Conservation (phyloP, 1,284 basidiomycete genomes). For the Moniliophthora roreri region DNA sequence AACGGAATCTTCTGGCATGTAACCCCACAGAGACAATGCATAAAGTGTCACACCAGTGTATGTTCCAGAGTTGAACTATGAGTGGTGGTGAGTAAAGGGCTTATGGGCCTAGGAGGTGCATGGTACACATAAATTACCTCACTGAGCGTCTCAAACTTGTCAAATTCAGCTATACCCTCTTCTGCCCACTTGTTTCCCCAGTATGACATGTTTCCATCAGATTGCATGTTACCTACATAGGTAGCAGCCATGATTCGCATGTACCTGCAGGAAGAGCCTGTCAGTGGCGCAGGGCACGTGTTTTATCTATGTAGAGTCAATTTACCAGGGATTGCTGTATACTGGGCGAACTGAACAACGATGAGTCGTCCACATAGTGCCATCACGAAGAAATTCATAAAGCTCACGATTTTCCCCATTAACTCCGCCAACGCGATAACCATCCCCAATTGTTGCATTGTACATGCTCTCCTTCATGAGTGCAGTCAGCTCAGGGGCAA, state of each 20-base stretch:
- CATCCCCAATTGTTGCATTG: slow-evolving; percentile 30
- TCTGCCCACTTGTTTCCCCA: slow-evolving; percentile 30
- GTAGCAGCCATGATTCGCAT: slow-evolving; percentile 31
- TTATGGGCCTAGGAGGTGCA: too few relatives aligned
- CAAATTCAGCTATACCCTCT: slow-evolving; percentile 25
- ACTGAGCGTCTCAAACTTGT: slow-evolving; percentile 25
- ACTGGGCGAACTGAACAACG: slow-evolving; percentile 24
- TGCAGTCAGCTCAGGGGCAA: slow-evolving; percentile 21
- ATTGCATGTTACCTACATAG: slow-evolving; percentile 28
- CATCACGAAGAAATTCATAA: neutral
- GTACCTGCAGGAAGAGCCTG: slow-evolving; percentile 19
- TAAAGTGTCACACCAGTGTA: slow-evolving; percentile 30
- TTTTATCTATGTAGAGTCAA: too few relatives aligned
- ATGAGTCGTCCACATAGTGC: neutral
- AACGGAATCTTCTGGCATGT: slow-evolving; percentile 28
- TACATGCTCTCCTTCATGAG: slow-evolving; percentile 30
- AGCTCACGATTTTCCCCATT: slow-evolving; percentile 29
- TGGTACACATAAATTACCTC: too few relatives aligned
- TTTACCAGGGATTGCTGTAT: slow-evolving; percentile 29
- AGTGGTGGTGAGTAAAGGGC: neutral
- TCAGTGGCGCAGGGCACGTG: neutral
- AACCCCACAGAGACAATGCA: slow-evolving; percentile 29
- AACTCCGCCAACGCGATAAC: slow-evolving; percentile 30
- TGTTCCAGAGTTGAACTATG: slow-evolving; percentile 29
- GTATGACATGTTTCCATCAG: slow-evolving; percentile 27